Evolutionary conservation across 495 filamentous ascomycete genomes (phyloP), one percentile per base, ranked within the genome.

Genomic region (Talaromyces adpressus): DNA sequence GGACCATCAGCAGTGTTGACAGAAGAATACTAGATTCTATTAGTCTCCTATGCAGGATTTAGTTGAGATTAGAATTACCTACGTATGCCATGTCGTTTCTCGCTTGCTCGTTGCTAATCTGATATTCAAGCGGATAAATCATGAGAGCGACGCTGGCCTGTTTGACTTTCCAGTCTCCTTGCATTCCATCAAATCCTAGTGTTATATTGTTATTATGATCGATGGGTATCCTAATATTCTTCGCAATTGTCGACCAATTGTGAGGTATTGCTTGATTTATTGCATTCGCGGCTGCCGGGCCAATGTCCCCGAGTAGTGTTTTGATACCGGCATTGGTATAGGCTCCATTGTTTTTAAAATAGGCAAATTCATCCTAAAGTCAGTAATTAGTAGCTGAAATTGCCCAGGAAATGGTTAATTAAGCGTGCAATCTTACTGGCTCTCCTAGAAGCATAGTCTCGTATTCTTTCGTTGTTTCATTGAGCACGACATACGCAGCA

Each of bases 121-220:
- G 67, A 61, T 71, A 85, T 64, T 79, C 75, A 6, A 87, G 71
- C 2, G 85, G 77, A 65, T 85, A 85, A 53, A 79, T 82, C 49
- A 85, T 70, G 39, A 87, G 68, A 14, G 85, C 76, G 8, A 87
- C 79, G 71, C 86, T 83, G 0, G 84, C 84, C 66, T 87, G 84
- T 66, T 87, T 87, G 57, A 87, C 84, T 32, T 71, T 65, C 18
- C 85, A 78, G 32, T 73, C 78, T 49, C 81, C 79, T 64, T 84
- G 84, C 84, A 86, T 86, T 4, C 66, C 72, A 2, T 68, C 67
- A 62, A 61, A 61, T 0, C 41, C 59, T 8, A 61, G 59, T 1
- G 59, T 61, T 18, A 61, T 61, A 45, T 49, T 49, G 1, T 14
- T 29, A 2, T 61, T 45, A 16, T 5, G 36, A 51, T 61, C 41